These are phyloP conservation scores for Solanum piurae DNA, from an alignment of 257 asterid species.

Conservation along the genomic window DNA sequence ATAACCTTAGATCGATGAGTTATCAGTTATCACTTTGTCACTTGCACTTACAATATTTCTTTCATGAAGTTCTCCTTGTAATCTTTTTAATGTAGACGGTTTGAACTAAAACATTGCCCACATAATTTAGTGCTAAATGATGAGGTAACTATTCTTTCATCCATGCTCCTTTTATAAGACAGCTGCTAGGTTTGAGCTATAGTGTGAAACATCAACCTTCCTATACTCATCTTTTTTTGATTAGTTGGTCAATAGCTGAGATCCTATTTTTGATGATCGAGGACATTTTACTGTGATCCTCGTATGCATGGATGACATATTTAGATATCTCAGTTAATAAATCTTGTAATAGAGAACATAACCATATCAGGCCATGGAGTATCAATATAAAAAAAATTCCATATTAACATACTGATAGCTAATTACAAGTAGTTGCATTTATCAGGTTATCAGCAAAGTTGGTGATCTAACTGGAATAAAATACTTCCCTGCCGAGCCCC, in stretches of 20 bases:
- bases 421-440: neutral
- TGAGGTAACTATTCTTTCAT: neutral
- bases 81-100: neutral
- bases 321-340: neutral
- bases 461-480: slow-evolving; percentile 84
- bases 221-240: neutral
- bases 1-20: neutral
- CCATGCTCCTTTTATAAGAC: neutral
- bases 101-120: neutral
- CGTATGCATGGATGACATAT: neutral
- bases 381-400: neutral
- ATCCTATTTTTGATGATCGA: neutral
- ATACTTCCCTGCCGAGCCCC: slow-evolving; percentile 81
- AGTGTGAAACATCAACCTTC: neutral
- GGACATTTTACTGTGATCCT: neutral
- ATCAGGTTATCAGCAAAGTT: slow-evolving; percentile 65
- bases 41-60: neutral
- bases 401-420: neutral
- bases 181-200: neutral
- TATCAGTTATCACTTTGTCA: neutral
- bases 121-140: neutral
- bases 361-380: neutral
- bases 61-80: neutral
- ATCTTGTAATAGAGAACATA: neutral
- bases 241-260: neutral